Evolutionary conservation across 1,139 yeast genomes (phyloP), one percentile per base, ranked within the genome.

Genomic region (Kodamaea sp.): DNA sequence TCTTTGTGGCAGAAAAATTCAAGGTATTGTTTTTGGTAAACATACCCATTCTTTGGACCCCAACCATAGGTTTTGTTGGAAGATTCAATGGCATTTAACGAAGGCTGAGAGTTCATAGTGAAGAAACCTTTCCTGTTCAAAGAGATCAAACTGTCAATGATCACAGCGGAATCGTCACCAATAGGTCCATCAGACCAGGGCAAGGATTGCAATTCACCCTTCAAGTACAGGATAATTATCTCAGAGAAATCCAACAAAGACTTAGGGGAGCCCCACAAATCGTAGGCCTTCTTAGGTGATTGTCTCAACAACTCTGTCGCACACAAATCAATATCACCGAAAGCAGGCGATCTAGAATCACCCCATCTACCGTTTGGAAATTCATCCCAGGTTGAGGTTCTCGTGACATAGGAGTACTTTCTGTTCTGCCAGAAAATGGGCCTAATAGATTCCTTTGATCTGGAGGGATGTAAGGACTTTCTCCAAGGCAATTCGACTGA

Each of bases 371-470:
- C 96, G 61, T 88, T 88, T 32, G 96, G 96, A 57, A 87, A 88
- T 59, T 88, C 96, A 63, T 88, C 95, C 95, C 96, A 88, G 38
- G 86, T 85, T 23, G 95, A 81, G 13, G 97, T 92, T 60, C 98
- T 77, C 27, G 89, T 77, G 43, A 89, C 80, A 58, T 90, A 92
- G 14, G 95, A 83, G 60, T 85, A 86, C 56, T 90, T 90, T 66
- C 97, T 79, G 61, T 89, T 85, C 59, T 87, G 87, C 98, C 97
- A 92, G 60, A 90, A 90, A 46, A 92, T 90, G 12, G 98, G 98
- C 51, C 97, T 79, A 34, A 90, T 89, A 15, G 84, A 69, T 59
- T 90, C 97, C 45, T 83, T 81, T 38, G 78, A 76, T 61, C 97
- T 76, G 44, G 78, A 80, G 34, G 95, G 90, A 44, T 86, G 85